These are phyloP conservation scores for Sporothrix luriei DNA, from an alignment of 2,329 filamentous ascomycete genomes.

Conservation along the genomic window DNA sequence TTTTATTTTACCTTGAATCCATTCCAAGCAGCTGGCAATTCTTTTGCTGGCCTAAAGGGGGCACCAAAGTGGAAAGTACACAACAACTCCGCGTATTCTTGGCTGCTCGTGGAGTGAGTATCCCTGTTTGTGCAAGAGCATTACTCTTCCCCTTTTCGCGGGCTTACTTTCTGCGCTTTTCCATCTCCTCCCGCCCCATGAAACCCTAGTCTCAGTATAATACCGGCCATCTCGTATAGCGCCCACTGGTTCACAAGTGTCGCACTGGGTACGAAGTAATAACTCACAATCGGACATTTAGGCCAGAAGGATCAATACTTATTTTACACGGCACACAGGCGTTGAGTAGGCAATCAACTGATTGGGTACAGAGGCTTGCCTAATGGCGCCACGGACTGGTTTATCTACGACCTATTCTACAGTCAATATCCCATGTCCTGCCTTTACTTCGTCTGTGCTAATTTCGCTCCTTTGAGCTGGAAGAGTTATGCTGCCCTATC, in stretches of 20 bases:
- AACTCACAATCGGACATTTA: background rate
- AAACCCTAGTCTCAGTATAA: background rate
- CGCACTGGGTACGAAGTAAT: background rate
- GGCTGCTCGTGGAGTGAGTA: background rate
- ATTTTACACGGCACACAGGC: background rate
- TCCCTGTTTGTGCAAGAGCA: background rate
- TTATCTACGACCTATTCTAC: too few relatives aligned
- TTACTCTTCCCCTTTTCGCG: background rate
- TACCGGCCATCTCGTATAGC: background rate
- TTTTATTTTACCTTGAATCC: background rate
- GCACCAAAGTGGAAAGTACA: too few relatives aligned
- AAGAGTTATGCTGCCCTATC: background rate
- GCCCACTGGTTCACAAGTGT: background rate
- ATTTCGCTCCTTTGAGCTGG: background rate
- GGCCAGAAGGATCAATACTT: background rate
- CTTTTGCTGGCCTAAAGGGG: background rate
- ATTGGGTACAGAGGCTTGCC: too few relatives aligned
- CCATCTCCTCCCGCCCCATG: background rate
- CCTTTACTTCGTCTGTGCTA: background rate
- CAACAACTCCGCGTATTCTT: background rate
- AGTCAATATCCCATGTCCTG: background rate
- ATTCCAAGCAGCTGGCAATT: background rate
- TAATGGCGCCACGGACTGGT: too few relatives aligned
- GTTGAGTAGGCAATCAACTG: too few relatives aligned
- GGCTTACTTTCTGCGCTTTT: background rate